Conservation (phyloP, 495 filamentous ascomycete species). For the Eremomyces bilateralis region DNA sequence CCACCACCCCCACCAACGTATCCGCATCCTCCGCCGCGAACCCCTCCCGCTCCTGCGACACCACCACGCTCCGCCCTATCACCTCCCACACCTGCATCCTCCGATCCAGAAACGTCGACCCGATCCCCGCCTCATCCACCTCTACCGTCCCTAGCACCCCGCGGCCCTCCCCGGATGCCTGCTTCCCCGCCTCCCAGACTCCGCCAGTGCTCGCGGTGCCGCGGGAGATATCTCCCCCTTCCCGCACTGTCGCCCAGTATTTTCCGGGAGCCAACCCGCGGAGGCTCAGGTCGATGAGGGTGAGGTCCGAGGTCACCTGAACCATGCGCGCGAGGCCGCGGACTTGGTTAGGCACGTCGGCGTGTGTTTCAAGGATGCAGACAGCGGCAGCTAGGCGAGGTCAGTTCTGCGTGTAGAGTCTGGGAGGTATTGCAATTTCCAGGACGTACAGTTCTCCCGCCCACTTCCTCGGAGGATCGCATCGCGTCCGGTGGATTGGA, state of each 20-base stretch:
- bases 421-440: no score
- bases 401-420: conserved; percentile 4
- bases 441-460: conserved; percentile 50
- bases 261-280: conserved; percentile 62
- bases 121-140: conserved; percentile 44
- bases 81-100: conserved; percentile 83
- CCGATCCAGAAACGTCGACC: conserved; percentile 57
- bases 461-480: conserved; percentile 87
- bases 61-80: conserved; percentile 75
- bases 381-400: conserved; percentile 55
- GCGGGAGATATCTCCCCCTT: conserved; percentile 71
- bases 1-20: conserved; percentile 79
- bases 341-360: conserved; percentile 20
- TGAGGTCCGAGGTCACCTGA: conserved; percentile 30
- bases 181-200: conserved; percentile 43
- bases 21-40: conserved; percentile 51
- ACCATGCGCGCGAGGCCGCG: conserved; percentile 22
- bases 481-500: conserved; percentile 76
- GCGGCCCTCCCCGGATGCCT: conserved; percentile 29
- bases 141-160: conserved; percentile 55
- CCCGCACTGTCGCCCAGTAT: conserved; percentile 65
- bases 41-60: conserved; percentile 37
- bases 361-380: conserved; percentile 87
- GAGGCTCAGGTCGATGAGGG: conserved; percentile 70
- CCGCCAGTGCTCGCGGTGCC: conserved; percentile 64